Evolutionary conservation across 2,329 filamentous ascomycete species (phyloP).

Genomic region (Chlorencoelia australis): DNA sequence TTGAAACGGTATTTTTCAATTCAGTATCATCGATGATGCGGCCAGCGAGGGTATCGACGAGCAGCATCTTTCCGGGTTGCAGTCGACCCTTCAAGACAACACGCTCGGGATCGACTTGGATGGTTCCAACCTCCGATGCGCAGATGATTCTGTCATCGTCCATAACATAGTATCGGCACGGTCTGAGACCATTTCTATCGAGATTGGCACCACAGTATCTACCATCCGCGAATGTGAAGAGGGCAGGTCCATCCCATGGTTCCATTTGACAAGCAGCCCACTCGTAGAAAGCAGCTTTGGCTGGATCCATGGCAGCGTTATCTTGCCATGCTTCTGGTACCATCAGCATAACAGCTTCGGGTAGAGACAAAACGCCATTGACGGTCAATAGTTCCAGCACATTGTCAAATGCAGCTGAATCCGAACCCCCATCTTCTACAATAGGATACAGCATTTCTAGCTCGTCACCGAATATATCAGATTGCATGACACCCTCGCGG

Average conservation of each 20-base stretch:
- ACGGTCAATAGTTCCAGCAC: slow-evolving; percentile 89
- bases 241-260: slow-evolving; percentile 91
- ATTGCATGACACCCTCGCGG: slow-evolving; percentile 89
- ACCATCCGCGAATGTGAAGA: slow-evolving; percentile 95
- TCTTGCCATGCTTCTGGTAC: slow-evolving; percentile 97
- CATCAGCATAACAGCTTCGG: slow-evolving; percentile 97
- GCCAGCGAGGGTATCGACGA: slow-evolving; percentile 84
- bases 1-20: slow-evolving; percentile 80
- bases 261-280: slow-evolving; percentile 99
- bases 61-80: slow-evolving; percentile 89
- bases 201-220: slow-evolving; percentile 95
- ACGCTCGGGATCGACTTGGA: slow-evolving; percentile 79
- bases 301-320: slow-evolving; percentile 81
- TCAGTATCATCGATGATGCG: slow-evolving; percentile 92
- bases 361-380: slow-evolving; percentile 89
- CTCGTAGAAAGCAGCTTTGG: slow-evolving; percentile 95
- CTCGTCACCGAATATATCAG: slow-evolving; percentile 84
- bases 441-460: slow-evolving; percentile 86
- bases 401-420: slow-evolving; percentile 96
- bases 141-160: slow-evolving; percentile 96
- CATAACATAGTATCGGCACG: slow-evolving; percentile 94
- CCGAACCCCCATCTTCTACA: slow-evolving; percentile 91
- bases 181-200: slow-evolving; percentile 87
- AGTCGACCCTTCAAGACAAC: slow-evolving; percentile 89
- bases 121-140: slow-evolving; percentile 91